Evolutionary conservation across 2,329 filamentous ascomycete genomes (phyloP).

Genomic region (Lachnum nothofagi): DNA sequence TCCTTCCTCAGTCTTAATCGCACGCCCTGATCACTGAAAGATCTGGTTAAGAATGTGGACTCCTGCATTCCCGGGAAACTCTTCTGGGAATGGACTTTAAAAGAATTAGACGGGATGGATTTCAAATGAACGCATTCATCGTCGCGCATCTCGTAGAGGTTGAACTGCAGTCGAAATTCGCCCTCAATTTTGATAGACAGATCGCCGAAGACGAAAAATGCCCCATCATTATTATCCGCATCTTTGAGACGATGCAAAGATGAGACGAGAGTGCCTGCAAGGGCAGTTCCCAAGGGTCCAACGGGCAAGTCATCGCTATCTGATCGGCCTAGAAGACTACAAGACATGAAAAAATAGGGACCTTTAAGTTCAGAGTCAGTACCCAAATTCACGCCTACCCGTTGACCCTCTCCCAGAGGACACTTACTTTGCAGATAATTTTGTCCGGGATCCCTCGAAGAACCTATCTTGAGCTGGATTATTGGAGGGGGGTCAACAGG

Average conservation of each 20-base stretch:
- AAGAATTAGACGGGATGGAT: slow-evolving; percentile 56
- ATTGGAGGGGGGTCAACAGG: slow-evolving; percentile 85
- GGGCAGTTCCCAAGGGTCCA: slow-evolving; percentile 42
- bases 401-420: neutral
- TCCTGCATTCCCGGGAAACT: slow-evolving; percentile 75
- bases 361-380: slow-evolving; percentile 30
- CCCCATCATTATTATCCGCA: slow-evolving; percentile 68
- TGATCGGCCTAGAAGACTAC: slow-evolving; percentile 40
- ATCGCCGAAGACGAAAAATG: slow-evolving; percentile 88
- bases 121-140: slow-evolving; percentile 22
- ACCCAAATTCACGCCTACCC: neutral
- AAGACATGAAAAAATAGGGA: slow-evolving; percentile 47
- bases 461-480: slow-evolving; percentile 58
- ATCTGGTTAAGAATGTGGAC: slow-evolving; percentile 73
- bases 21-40: slow-evolving; percentile 83
- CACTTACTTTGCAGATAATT: slow-evolving; percentile 54
- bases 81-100: slow-evolving; percentile 61
- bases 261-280: slow-evolving; percentile 71
- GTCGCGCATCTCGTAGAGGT: slow-evolving; percentile 64
- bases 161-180: slow-evolving; percentile 68
- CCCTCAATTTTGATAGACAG: slow-evolving; percentile 74
- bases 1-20: slow-evolving; percentile 79
- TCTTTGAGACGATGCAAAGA: slow-evolving; percentile 81
- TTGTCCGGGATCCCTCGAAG: slow-evolving; percentile 42
- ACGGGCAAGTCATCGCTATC: slow-evolving; percentile 38